A percentile compares a stretch with the other conserved stretches of the same genome.
These are phyloP conservation scores for Ilyonectria robusta DNA, from an alignment of 2,329 filamentous ascomycete species.

Conservation along the genomic window DNA sequence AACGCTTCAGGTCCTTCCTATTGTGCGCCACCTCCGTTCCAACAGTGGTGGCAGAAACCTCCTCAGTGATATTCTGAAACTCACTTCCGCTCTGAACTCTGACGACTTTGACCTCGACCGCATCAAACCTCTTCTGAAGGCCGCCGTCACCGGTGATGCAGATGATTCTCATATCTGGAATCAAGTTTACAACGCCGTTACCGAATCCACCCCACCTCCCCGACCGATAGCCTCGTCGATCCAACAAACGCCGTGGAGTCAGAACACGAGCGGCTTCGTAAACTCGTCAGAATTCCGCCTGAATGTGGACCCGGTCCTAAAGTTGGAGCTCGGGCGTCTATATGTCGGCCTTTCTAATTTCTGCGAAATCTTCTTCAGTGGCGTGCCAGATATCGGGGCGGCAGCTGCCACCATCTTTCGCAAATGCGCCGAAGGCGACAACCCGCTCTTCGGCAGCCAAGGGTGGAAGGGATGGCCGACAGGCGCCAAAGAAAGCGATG, in stretches of 20 bases:
- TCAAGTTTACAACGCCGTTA: no score
- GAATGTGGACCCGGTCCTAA: conserved; percentile 50
- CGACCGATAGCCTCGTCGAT: conserved; percentile 44
- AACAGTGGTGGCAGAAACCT: no score
- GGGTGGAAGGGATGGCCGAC: conserved; percentile 53
- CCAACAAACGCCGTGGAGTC: conserved; percentile 47
- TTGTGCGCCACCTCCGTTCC: no score
- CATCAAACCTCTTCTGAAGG: background rate
- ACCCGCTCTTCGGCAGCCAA: conserved; percentile 48
- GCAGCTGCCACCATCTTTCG: conserved; percentile 52
- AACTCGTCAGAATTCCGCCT: conserved; percentile 53
- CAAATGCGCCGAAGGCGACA: conserved; percentile 47
- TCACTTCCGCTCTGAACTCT: no score
- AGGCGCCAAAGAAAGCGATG: conserved; percentile 49
- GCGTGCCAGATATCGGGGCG: conserved; percentile 47
- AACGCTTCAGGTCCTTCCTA: no score
- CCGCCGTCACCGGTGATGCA: no score
- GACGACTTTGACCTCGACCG: no score
- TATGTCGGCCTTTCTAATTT: conserved; percentile 53
- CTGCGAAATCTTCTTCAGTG: conserved; percentile 50
- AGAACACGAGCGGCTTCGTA: conserved; percentile 48
- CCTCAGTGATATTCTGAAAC: no score
- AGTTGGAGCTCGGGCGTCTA: conserved; percentile 51
- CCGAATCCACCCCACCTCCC: conserved; percentile 40
- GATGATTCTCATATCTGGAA: no score